Evolutionary conservation across 1,139 yeast genomes (phyloP), one percentile per base, ranked within the genome.

Genomic region (Kluyveromyces sp.): DNA sequence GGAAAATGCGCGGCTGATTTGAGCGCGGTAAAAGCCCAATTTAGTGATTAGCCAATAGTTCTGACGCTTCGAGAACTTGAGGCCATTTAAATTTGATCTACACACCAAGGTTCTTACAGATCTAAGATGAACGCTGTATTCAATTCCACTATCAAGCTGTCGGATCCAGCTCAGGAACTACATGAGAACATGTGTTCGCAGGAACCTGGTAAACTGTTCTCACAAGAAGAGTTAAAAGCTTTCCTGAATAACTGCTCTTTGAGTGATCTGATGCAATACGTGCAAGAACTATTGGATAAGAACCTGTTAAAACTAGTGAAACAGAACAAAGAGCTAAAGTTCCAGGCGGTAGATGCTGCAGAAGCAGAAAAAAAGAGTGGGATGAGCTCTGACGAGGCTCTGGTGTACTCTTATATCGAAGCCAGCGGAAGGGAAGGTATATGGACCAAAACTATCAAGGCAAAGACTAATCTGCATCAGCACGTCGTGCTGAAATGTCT

Each of bases 401-500:
- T 92, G 77, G 84, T 92, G 32, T 94, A 89, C 61, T 80, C 92
- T 0, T 81, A 87, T 59, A 92, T 92, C 52, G 95, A 86, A 58
- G 94, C 94, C 0, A 77, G 95, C 6, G 95, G 94, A 2, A 75
- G 97, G 61, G 97, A 89, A 64, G 97, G 97, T 40, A 83, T 83
- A 42, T 92, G 98, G 98, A 86, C 95, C 15, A 88, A 88, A 65
- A 87, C 95, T 9, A 78, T 92, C 55, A 87, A 87, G 60, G 87
- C 94, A 16, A 82, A 84, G 58, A 86, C 97, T 18, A 92, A 92
- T 57, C 68, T 92, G 53, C 98, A 94, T 63, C 96, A 88, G 59
- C 94, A 87, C 57, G 85, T 94, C 15, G 96, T 94, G 15, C 75
- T 78, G 39, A 74, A 95, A 57, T 87, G 96, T 57, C 70, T 92